Evolutionary conservation across 108 stramenopile genomes (phyloP).

Genomic region (Aurantiochytrium sp.): DNA sequence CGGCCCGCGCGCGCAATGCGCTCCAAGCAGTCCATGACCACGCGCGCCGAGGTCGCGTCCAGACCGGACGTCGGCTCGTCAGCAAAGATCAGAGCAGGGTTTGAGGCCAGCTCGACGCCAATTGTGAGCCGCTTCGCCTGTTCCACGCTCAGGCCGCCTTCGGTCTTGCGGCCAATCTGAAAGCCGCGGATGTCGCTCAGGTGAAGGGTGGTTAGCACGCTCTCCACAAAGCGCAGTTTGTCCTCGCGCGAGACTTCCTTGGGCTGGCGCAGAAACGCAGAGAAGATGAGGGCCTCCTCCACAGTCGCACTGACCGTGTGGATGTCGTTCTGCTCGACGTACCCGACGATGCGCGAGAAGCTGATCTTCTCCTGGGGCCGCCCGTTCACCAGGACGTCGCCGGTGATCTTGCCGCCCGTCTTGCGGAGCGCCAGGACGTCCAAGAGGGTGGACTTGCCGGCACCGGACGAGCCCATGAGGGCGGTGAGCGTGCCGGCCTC

Average conservation of each 20-base stretch:
- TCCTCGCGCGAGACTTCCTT: no score
- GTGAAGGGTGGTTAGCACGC: neutral
- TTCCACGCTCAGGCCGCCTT: slow-evolving; percentile 70
- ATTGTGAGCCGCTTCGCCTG: slow-evolving; percentile 78
- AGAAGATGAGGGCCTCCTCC: slow-evolving; percentile 59
- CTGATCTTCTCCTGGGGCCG: slow-evolving; percentile 36
- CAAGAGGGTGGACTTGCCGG: slow-evolving; percentile 63
- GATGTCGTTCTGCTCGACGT: slow-evolving; percentile 67
- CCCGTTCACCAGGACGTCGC: slow-evolving; percentile 64
- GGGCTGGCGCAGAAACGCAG: slow-evolving; percentile 32
- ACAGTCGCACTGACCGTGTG: slow-evolving; percentile 62
- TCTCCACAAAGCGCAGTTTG: neutral
- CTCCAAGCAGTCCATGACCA: neutral
- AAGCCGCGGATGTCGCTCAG: neutral
- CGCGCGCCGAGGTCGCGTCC: neutral
- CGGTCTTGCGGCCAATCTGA: slow-evolving; percentile 32
- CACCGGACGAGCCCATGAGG: slow-evolving; percentile 48
- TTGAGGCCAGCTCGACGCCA: slow-evolving; percentile 71
- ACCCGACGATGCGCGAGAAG: slow-evolving; percentile 46
- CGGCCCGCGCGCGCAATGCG: neutral
- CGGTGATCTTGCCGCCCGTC: slow-evolving; percentile 57
- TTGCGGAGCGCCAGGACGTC: slow-evolving; percentile 69
- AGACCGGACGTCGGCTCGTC: slow-evolving; percentile 66
- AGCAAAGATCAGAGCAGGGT: slow-evolving; percentile 68
- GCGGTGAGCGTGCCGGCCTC: slow-evolving; percentile 38